These are phyloP conservation scores for Waitea zeae DNA, from an alignment of 1,284 basidiomycete species.

Conservation along the genomic window DNA sequence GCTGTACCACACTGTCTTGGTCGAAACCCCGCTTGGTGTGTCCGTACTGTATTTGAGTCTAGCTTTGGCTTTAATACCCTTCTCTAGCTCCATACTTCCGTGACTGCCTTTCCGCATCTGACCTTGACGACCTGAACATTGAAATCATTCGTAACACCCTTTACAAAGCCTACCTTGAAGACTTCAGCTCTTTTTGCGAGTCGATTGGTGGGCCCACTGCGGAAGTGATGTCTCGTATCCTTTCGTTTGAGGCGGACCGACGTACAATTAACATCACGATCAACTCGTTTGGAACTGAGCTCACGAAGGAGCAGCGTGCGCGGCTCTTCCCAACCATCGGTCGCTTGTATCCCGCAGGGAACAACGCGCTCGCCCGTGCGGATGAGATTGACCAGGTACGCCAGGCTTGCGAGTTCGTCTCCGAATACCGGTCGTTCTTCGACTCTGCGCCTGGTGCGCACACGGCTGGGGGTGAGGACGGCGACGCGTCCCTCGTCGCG, in stretches of 20 bases:
- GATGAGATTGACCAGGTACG: constrained; percentile 95
- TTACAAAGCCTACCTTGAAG: constrained; percentile 98
- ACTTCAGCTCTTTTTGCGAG: constrained; percentile 79
- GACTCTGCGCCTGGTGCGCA: constrained; percentile 27
- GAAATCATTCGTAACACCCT: constrained; percentile 99
- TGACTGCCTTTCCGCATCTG: constrained; percentile 85
- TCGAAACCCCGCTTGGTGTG: constrained; percentile 92
- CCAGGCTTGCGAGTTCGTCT: constrained; percentile 71
- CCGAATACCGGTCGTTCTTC: constrained; percentile 89
- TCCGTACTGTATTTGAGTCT: constrained; percentile 7
- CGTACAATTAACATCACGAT: constrained; percentile 97
- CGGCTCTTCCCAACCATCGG: constrained; percentile 91
- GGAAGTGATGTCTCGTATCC: constrained; percentile 80
- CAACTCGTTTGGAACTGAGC: constrained; percentile 94
- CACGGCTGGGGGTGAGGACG: constrained; percentile 11
- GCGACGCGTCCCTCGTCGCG: constrained; percentile 35
- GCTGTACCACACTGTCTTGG: constrained; percentile 89
- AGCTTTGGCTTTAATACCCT: constrained; percentile 2
- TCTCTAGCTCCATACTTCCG: constrained; percentile 90
- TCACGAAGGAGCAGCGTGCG: constrained; percentile 93
- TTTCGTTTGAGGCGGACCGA: constrained; percentile 94
- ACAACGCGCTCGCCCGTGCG: constrained; percentile 84
- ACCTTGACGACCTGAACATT: constrained; percentile 98
- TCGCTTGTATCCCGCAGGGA: constrained; percentile 88
- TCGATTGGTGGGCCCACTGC: constrained; percentile 73